Conservation (phyloP, 2,329 filamentous ascomycete species). For the Talaromyces atroroseus region DNA sequence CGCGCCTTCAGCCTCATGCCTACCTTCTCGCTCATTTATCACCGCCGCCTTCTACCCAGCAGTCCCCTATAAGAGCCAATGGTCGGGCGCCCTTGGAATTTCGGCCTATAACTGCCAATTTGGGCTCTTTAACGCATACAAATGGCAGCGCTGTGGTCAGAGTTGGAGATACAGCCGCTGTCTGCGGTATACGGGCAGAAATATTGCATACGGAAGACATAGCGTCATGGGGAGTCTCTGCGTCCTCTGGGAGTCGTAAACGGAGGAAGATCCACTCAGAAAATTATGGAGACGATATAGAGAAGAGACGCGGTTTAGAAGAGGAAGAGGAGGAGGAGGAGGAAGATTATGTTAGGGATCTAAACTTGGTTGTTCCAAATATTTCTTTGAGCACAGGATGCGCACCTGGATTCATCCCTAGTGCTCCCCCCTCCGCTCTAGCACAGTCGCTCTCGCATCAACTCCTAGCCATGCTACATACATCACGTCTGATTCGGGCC, state of each 20-base stretch:
- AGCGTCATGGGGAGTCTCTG: slow-evolving; percentile 46
- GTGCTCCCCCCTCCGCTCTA: slow-evolving; percentile 69
- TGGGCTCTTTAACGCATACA: slow-evolving; percentile 78
- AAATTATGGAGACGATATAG: slow-evolving; percentile 3
- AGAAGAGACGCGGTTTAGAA: slow-evolving; percentile 13
- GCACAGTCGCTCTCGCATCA: slow-evolving; percentile 82
- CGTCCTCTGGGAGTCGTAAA: slow-evolving; percentile 32
- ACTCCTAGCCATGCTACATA: slow-evolving; percentile 70
- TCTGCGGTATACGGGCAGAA: slow-evolving; percentile 86
- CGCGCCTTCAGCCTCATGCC: slow-evolving; percentile 80
- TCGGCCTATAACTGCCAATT: slow-evolving; percentile 70
- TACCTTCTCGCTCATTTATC: slow-evolving; percentile 87
- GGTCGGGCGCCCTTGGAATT: slow-evolving; percentile 66
- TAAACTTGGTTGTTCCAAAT: slow-evolving; percentile 81
- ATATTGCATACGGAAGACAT: slow-evolving; percentile 71
- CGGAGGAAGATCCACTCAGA: slow-evolving; percentile 23
- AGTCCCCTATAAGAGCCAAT: slow-evolving; percentile 68
- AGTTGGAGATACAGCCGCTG: slow-evolving; percentile 84
- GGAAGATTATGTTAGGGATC: slow-evolving; percentile 42
- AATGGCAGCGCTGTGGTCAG: slow-evolving; percentile 87
- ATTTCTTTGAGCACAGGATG: slow-evolving; percentile 88
- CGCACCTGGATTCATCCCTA: slow-evolving; percentile 77
- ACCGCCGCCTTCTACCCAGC: slow-evolving; percentile 45
- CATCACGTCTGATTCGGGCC: slow-evolving; percentile 59
- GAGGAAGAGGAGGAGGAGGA: slow-evolving; percentile 36